Percentiles rank a stretch among this genome's conserved stretches.
phyloP scores from a whole-genome alignment of 257 asterid genomes.

The Lantana camara region DNA sequence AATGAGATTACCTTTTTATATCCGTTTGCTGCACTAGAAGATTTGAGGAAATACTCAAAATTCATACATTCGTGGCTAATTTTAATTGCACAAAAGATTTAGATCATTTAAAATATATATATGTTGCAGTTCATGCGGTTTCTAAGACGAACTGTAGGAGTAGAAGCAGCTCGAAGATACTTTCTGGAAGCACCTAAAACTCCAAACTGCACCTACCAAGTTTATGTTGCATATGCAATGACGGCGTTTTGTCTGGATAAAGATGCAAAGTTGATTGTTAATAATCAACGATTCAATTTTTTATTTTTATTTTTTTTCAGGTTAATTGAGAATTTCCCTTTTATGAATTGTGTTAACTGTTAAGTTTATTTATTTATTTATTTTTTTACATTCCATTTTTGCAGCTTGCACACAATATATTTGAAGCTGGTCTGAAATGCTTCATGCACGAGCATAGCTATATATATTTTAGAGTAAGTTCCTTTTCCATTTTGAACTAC shows the following conservation, averaged over 20 bases:
- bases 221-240: slow-evolving; percentile 95
- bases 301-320: too few relatives aligned
- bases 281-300: too few relatives aligned
- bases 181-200: slow-evolving; percentile 91
- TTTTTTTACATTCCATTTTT: slow-evolving; percentile 23
- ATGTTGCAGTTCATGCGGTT: slow-evolving; percentile 79
- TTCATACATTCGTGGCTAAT: neutral
- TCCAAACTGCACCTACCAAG: slow-evolving; percentile 95
- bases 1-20: slow-evolving; percentile 1
- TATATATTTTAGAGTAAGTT: slow-evolving; percentile 94
- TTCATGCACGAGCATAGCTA: slow-evolving; percentile 98
- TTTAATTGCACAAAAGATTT: slow-evolving; percentile 1
- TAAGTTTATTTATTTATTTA: neutral
- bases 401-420: slow-evolving; percentile 91
- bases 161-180: slow-evolving; percentile 92
- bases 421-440: slow-evolving; percentile 89
- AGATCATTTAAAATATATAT: slow-evolving; percentile 21
- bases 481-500: slow-evolving; percentile 18
- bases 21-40: neutral
- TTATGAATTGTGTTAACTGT: slow-evolving; percentile 1
- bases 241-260: slow-evolving; percentile 97
- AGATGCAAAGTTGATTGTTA: slow-evolving; percentile 82
- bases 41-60: neutral
- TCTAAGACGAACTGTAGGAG: slow-evolving; percentile 94
- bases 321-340: neutral